Percentiles rank a stretch among this genome's conserved stretches.
These are phyloP conservation scores for Phaeosphaeriaceae sp. DNA, from an alignment of 2,329 filamentous ascomycete genomes.

Conservation along the genomic window DNA sequence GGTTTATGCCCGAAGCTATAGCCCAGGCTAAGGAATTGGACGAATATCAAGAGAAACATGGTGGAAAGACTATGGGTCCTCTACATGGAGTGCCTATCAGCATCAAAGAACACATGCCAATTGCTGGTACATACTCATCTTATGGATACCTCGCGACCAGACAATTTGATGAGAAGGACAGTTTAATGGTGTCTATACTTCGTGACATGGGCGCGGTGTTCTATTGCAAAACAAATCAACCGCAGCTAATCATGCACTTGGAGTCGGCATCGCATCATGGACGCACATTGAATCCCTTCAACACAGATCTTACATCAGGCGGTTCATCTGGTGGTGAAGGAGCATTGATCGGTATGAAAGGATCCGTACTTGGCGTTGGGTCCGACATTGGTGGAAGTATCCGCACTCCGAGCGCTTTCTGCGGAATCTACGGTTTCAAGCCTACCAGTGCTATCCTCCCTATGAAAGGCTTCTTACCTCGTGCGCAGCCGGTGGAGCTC, in stretches of 20 bases:
- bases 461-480: conserved; percentile 11
- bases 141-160: conserved; percentile 58
- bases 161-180: conserved; percentile 58
- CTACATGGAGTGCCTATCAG: conserved; percentile 60
- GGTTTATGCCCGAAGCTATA: conserved; percentile 29
- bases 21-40: conserved; percentile 44
- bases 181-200: conserved; percentile 61
- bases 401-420: conserved; percentile 27
- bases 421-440: conserved; percentile 38
- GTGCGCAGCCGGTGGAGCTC: conserved; percentile 19
- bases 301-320: conserved; percentile 53
- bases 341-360: conserved; percentile 27
- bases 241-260: conserved; percentile 58
- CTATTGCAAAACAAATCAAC: conserved; percentile 59
- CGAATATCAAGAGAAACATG: conserved; percentile 47
- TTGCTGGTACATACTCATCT: conserved; percentile 61
- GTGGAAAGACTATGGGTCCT: conserved; percentile 31
- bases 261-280: conserved; percentile 63
- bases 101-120: conserved; percentile 59
- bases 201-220: conserved; percentile 61
- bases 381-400: conserved; percentile 35
- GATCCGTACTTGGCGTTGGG: conserved; percentile 28
- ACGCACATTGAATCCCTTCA: conserved; percentile 53
- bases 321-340: conserved; percentile 50
- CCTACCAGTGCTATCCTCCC: conserved; percentile 27